Percentiles rank a stretch among this genome's conserved stretches.
Conservation (phyloP, 148 eudicot species). For the Hydrangea macrophylla region DNA sequence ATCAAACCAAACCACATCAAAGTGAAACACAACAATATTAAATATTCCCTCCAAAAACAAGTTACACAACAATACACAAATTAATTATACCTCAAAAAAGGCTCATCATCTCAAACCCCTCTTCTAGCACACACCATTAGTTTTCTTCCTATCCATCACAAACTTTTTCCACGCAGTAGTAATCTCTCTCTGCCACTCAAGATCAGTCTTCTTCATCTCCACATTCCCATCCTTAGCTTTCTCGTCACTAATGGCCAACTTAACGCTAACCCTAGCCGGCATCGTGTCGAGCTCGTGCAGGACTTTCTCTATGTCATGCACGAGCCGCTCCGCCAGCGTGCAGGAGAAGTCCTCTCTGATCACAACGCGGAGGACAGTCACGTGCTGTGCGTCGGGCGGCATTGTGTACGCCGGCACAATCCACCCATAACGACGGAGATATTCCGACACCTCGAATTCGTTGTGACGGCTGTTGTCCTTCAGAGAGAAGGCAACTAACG, state of each 20-base stretch:
- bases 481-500: conserved; percentile 13
- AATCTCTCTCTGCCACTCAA: conserved; percentile 23
- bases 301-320: neutral
- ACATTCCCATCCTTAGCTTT: conserved; percentile 3
- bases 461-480: conserved; percentile 11
- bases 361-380: neutral
- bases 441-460: conserved; percentile 4
- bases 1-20: too few relatives aligned
- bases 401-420: conserved; percentile 12
- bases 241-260: neutral
- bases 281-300: neutral
- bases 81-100: too few relatives aligned
- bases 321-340: neutral
- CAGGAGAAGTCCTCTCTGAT: neutral
- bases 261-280: conserved; percentile 6
- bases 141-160: conserved; percentile 33
- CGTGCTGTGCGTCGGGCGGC: conserved; percentile 11
- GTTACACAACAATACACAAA: too few relatives aligned
- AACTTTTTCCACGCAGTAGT: conserved; percentile 25
- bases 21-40: too few relatives aligned
- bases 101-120: too few relatives aligned
- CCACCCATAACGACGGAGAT: conserved; percentile 5
- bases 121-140: conserved; percentile 16
- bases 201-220: conserved; percentile 18
- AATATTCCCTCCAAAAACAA: too few relatives aligned